These are phyloP conservation scores for Ogataea angusta DNA, from an alignment of 805 yeast genomes.

Conservation along the genomic window DNA sequence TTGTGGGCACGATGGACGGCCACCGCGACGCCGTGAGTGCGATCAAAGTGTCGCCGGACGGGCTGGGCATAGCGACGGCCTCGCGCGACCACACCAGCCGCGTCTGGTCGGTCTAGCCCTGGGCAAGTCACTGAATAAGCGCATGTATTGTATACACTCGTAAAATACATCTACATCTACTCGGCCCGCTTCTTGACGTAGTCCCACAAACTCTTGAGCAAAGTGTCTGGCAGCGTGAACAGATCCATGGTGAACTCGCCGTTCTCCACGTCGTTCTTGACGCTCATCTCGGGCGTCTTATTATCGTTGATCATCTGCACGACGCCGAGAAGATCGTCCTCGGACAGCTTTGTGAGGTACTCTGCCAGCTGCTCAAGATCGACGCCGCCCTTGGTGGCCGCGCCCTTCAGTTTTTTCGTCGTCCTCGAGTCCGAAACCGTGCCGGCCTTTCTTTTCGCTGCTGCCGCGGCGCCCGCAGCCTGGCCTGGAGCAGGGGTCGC, in stretches of 20 bases:
- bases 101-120: conserved; percentile 48
- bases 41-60: conserved; percentile 68
- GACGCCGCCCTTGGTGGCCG: conserved; percentile 68
- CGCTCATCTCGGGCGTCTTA: conserved; percentile 90
- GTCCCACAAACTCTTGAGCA: conserved; percentile 92
- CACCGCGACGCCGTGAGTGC: conserved; percentile 61
- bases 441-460: conserved; percentile 14
- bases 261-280: conserved; percentile 91
- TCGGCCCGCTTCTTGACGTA: conserved; percentile 71
- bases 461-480: conserved; percentile 6
- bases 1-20: conserved; percentile 64
- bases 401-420: conserved; percentile 48
- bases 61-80: conserved; percentile 71
- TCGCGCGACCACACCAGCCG: conserved; percentile 77
- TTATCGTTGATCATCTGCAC: conserved; percentile 98
- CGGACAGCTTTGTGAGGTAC: conserved; percentile 80
- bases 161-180: conserved; percentile 12
- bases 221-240: conserved; percentile 85
- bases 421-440: conserved; percentile 36
- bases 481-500: conserved; percentile 8
- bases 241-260: conserved; percentile 98
- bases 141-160: conserved; percentile 12
- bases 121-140: background rate
- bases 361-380: conserved; percentile 90
- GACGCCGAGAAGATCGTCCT: conserved; percentile 89